A percentile compares a stretch with the other conserved stretches of the same genome.
phyloP scores from a whole-genome alignment of 2,329 filamentous ascomycete genomes.

The Pseudogymnoascus sp. region DNA sequence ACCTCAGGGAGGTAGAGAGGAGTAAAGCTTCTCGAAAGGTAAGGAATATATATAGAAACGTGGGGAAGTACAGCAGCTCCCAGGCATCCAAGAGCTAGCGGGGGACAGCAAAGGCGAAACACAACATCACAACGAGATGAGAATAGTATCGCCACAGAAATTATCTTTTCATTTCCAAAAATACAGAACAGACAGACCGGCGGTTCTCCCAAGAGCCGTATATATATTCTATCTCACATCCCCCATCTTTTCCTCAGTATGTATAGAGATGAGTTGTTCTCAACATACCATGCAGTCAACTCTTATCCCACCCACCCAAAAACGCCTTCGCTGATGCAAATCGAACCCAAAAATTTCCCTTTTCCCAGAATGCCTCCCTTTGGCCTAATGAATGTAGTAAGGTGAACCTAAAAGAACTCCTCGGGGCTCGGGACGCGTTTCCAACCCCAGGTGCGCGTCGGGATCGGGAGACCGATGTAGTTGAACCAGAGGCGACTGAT shows the following conservation, averaged over 20 bases:
- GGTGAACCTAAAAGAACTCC: neutral
- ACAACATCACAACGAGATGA: neutral
- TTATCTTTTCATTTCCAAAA: neutral
- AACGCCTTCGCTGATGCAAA: constrained; percentile 5
- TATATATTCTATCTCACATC: neutral
- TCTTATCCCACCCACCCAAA: neutral
- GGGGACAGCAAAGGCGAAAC: neutral
- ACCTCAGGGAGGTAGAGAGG: neutral
- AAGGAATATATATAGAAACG: neutral
- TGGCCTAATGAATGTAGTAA: neutral
- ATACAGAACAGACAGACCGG: neutral
- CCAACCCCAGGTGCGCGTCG: constrained; percentile 43
- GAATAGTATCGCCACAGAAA: neutral
- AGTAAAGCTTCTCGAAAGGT: neutral
- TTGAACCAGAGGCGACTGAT: constrained; percentile 47
- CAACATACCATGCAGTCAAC: neutral
- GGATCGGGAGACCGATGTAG: constrained; percentile 55
- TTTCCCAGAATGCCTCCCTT: neutral
- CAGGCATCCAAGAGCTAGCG: no score
- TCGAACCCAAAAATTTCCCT: neutral
- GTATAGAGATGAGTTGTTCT: neutral
- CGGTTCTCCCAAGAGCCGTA: neutral
- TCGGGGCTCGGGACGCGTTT: constrained; percentile 35
- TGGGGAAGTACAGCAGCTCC: neutral
- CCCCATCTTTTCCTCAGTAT: neutral